Evolutionary conservation across 345 rosid genomes (phyloP).

Genomic region (Murraya koenigii): DNA sequence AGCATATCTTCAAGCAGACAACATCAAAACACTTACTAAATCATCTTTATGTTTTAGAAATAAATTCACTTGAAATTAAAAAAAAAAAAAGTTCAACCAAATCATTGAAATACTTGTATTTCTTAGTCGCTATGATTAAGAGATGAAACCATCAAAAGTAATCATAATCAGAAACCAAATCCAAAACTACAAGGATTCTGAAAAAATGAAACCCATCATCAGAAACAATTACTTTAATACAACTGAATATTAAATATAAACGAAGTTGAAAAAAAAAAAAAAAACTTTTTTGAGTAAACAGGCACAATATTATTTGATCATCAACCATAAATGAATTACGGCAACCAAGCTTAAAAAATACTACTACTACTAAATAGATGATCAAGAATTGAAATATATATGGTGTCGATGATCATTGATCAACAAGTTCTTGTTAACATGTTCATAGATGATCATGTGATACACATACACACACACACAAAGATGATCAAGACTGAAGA

Average conservation of each 20-base stretch:
- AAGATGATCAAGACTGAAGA: background rate
- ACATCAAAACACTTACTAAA: background rate
- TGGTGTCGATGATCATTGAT: background rate
- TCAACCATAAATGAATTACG: background rate
- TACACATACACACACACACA: background rate
- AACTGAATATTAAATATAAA: background rate
- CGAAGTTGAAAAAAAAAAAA: background rate
- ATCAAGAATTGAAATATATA: background rate
- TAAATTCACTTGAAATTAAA: background rate
- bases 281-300: background rate
- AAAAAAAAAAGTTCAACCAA: background rate
- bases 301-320: background rate
- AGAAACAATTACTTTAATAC: background rate
- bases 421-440: background rate
- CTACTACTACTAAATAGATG: background rate
- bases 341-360: background rate
- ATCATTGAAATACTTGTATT: background rate
- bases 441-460: background rate
- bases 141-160: background rate
- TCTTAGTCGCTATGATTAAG: background rate
- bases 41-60: background rate
- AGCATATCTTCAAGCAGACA: background rate
- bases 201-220: background rate
- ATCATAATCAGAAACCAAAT: background rate
- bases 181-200: background rate